These are phyloP conservation scores for Metroxylon sagu DNA, from an alignment of 176 grass and related monocot genomes.

Conservation along the genomic window DNA sequence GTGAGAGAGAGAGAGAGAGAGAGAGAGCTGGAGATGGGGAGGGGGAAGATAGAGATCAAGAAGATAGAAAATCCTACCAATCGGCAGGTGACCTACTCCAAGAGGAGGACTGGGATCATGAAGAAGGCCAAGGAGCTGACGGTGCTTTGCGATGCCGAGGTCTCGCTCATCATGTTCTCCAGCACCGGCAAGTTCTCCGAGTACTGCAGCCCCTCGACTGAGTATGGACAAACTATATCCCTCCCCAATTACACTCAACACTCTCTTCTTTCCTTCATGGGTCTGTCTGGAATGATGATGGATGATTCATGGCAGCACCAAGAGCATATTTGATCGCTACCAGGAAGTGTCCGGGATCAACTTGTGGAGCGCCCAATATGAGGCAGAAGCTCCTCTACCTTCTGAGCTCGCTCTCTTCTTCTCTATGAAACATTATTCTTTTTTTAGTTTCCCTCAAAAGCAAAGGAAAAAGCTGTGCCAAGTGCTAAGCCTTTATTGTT, in stretches of 20 bases:
- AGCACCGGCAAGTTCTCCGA: slow-evolving; percentile 76
- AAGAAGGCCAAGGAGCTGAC: slow-evolving; percentile 84
- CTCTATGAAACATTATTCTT: neutral
- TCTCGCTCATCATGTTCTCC: slow-evolving; percentile 70
- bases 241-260: neutral
- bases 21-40: slow-evolving; percentile 29
- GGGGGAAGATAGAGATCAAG: slow-evolving; percentile 82
- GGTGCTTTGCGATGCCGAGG: slow-evolving; percentile 60
- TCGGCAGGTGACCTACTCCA: slow-evolving; percentile 75
- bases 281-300: too few species aligned
- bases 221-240: slow-evolving; percentile 22
- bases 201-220: slow-evolving; percentile 56
- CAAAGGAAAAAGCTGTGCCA: too few species aligned
- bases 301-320: slow-evolving; percentile 34
- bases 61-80: slow-evolving; percentile 72
- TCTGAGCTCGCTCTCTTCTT: neutral
- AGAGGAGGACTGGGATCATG: slow-evolving; percentile 59
- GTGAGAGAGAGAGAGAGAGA: too few species aligned
- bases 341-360: slow-evolving; percentile 56
- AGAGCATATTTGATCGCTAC: slow-evolving; percentile 83
- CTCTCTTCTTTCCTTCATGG: too few species aligned
- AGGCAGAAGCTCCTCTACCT: slow-evolving; percentile 25
- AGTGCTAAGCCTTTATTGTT: too few species aligned
- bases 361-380: slow-evolving; percentile 87
- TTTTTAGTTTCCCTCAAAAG: neutral